A percentile compares a stretch with the other conserved stretches of the same genome.
Evolutionary conservation across 352 stramenopile species (phyloP).

Genomic region (Pythium phragmitis): DNA sequence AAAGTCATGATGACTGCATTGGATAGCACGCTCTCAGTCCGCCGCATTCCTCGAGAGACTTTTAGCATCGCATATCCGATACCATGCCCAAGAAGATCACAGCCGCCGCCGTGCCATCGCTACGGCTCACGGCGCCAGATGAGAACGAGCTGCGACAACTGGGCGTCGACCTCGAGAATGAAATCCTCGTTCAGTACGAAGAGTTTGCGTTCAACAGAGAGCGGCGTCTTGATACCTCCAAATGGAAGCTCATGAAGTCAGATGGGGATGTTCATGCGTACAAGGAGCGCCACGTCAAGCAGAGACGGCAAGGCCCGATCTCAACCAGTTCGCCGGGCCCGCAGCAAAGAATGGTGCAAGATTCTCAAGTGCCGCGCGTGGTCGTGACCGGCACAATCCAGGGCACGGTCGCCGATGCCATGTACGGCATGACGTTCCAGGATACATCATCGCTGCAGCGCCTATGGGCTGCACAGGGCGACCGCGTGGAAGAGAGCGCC

Average conservation of each 20-base stretch:
- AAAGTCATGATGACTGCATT: no score
- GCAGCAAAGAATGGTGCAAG: background rate
- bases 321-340: background rate
- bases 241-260: slow-evolving; percentile 35
- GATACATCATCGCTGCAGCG: slow-evolving; percentile 38
- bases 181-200: slow-evolving; percentile 42
- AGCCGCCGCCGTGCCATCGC: slow-evolving; percentile 29
- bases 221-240: slow-evolving; percentile 28
- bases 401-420: slow-evolving; percentile 48
- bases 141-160: slow-evolving; percentile 34
- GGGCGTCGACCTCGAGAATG: slow-evolving; percentile 25
- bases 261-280: slow-evolving; percentile 35
- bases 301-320: no score
- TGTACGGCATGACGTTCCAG: slow-evolving; percentile 46
- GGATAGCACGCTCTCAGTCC: no score
- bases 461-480: slow-evolving; percentile 35
- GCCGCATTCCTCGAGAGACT: no score
- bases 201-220: slow-evolving; percentile 30
- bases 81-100: slow-evolving; percentile 33
- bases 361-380: background rate
- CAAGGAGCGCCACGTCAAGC: slow-evolving; percentile 14
- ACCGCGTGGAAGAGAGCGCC: slow-evolving; percentile 28
- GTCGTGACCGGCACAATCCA: slow-evolving; percentile 28
- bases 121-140: slow-evolving; percentile 38
- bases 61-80: background rate